Base-by-base conservation (phyloP, 2,329 filamentous ascomycete genomes). In the Epichloe coenophiala region DNA sequence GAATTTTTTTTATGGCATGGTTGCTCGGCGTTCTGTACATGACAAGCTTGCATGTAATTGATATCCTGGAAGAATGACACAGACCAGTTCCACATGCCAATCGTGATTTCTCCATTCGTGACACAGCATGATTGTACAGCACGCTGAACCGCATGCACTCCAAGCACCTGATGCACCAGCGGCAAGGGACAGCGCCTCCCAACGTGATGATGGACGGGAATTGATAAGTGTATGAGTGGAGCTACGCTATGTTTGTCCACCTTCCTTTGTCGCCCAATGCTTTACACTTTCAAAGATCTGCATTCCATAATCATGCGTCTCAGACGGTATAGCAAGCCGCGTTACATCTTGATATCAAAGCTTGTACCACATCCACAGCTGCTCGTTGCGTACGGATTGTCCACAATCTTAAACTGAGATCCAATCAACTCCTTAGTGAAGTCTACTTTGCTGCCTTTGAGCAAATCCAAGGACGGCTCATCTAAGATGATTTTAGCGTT, bases 301-400 rank as follows among this genome's bases (percentile, higher is more conserved):
- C 13, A 27, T 43, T 23, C 3, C 13, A 17, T n/a, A 35, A 9
- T 6, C 3, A n/a, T 13, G 4, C 3, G 5, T n/a, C 19, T 15
- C 39, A 6, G 17, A 6, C 13, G 12, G 31, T 23, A 5, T 4
- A 6, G 33, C 17, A 27, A 46, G 40, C 8, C 17, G 31, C 27
- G 8, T 56, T 69, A 83, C 65, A 78, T 68, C 64, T 90, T 88
- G 57, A 97, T 88, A 69, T 97, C 93, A 68, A 98, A 98, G 65
- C 91, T 97, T 15, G 91, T 96, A 7, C 93, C 93, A 68, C 93
- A 98, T 1, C 93, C 93, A 71, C 93, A 98, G 65, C 87, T 95
- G 68, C 90, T 97, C 52, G 86, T 88, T 4, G 93, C 93, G 40
- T 81, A 74, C 0, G 93, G 93, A 62, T 97, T 98, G 59, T 95